phyloP scores from a whole-genome alignment of 2,329 filamentous ascomycete species.

The Penicillium decumbens region DNA sequence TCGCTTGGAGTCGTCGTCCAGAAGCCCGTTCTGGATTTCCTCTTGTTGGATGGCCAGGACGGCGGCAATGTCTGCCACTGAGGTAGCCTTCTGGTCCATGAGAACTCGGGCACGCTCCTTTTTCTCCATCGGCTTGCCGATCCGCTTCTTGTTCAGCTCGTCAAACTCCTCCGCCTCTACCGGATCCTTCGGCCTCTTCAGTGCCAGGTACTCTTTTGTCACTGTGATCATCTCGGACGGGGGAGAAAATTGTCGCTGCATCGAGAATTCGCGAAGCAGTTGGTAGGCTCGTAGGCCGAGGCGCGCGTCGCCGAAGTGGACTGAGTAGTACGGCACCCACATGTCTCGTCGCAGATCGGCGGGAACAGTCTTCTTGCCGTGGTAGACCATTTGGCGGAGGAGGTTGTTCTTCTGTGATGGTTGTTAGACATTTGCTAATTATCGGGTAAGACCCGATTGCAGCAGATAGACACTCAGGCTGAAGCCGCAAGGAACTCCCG shows the following conservation, averaged over 20 bases:
- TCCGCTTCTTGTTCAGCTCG: constrained; percentile 38
- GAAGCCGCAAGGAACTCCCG: neutral
- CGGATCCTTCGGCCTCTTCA: constrained; percentile 37
- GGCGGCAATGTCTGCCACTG: constrained; percentile 56
- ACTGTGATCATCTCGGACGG: constrained; percentile 43
- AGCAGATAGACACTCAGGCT: neutral
- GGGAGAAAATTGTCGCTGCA: constrained; percentile 54
- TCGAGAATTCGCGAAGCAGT: constrained; percentile 57
- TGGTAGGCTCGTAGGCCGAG: constrained; percentile 54
- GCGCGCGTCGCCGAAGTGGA: constrained; percentile 50
- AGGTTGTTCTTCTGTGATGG: constrained; percentile 46
- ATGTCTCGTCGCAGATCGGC: constrained; percentile 56
- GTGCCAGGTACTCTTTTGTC: constrained; percentile 41
- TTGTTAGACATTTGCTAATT: constrained; percentile 7
- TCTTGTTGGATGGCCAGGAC: constrained; percentile 50
- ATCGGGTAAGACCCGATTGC: neutral
- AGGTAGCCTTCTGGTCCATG: constrained; percentile 63
- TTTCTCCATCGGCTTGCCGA: constrained; percentile 45
- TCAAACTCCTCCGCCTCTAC: constrained; percentile 41
- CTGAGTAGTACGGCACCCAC: constrained; percentile 57
- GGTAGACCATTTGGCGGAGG: constrained; percentile 56
- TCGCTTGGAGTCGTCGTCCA: constrained; percentile 24
- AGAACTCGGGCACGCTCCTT: constrained; percentile 49
- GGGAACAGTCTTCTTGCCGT: constrained; percentile 61
- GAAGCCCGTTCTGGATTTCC: constrained; percentile 29